Conservation (phyloP, 2,329 filamentous ascomycete genomes). For the Macrophomina pseudophaseolina region DNA sequence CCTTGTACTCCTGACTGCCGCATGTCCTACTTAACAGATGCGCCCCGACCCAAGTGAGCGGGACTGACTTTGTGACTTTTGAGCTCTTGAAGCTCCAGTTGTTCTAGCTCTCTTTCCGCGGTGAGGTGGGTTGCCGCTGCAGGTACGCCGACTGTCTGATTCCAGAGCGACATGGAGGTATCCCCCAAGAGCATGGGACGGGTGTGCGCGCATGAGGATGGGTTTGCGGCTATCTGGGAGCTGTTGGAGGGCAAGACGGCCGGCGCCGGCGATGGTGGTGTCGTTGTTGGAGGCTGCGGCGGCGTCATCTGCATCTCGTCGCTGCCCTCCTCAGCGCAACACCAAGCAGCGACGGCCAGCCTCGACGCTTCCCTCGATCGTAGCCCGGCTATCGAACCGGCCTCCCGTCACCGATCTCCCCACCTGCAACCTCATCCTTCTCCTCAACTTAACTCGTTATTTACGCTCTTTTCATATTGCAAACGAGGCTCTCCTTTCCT, state of each 20-base stretch:
- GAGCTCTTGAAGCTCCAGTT: neutral
- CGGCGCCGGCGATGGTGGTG: neutral
- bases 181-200: slow-evolving; percentile 6
- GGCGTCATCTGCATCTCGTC: slow-evolving; percentile 8
- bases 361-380: slow-evolving; percentile 12
- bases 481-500: slow-evolving; percentile 3
- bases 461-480: slow-evolving; percentile 7
- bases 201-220: neutral
- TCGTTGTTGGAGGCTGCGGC: neutral
- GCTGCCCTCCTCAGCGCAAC: neutral
- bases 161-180: neutral
- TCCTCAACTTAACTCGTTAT: neutral
- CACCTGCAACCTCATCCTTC: slow-evolving; percentile 2
- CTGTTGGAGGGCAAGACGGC: slow-evolving; percentile 2
- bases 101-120: neutral
- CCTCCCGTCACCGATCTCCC: neutral
- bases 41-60: neutral
- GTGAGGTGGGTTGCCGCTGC: slow-evolving; percentile 6
- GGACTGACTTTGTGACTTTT: neutral
- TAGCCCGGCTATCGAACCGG: neutral
- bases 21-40: neutral
- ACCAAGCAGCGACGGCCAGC: neutral
- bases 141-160: neutral
- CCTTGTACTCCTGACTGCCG: neutral
- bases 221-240: neutral